A percentile compares a stretch with the other conserved stretches of the same genome.
Evolutionary conservation across 2,329 filamentous ascomycete species (phyloP).

Genomic region (Cladobotryum protrusum): DNA sequence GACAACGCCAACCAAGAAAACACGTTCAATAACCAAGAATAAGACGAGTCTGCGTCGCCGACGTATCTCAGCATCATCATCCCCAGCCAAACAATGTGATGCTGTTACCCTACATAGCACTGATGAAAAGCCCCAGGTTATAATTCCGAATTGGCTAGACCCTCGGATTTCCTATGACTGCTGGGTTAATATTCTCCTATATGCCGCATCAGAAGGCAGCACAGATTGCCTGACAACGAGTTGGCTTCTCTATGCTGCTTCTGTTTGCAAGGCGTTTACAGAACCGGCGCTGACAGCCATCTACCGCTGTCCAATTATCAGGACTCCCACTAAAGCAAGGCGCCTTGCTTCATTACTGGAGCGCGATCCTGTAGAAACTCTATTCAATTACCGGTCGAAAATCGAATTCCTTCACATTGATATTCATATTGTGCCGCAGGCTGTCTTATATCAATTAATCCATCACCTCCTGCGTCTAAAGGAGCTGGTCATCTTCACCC

Average conservation of each 20-base stretch:
- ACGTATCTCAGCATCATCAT: constrained; percentile 9
- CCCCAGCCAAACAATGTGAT: constrained; percentile 8
- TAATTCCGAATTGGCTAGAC: constrained; percentile 50
- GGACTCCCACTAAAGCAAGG: constrained; percentile 37
- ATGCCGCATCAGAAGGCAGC: constrained; percentile 48
- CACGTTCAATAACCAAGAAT: not conserved
- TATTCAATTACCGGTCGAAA: constrained; percentile 63
- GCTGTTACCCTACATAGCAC: not conserved
- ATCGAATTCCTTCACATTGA: constrained; percentile 65
- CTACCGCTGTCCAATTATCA: constrained; percentile 63
- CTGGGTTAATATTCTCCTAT: constrained; percentile 63
- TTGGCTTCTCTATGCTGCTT: constrained; percentile 61
- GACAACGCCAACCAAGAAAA: not conserved
- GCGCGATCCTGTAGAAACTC: constrained; percentile 40
- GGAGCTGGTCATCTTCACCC: constrained; percentile 66
- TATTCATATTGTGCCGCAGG: constrained; percentile 53
- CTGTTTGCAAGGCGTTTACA: constrained; percentile 57
- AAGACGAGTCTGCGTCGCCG: constrained; percentile 1
- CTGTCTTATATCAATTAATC: constrained; percentile 47
- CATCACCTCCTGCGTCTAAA: constrained; percentile 59
- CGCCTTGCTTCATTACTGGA: constrained; percentile 48
- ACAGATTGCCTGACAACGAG: constrained; percentile 40
- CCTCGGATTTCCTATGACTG: constrained; percentile 58
- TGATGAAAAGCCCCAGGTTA: constrained; percentile 7
- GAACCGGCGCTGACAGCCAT: constrained; percentile 69